Evolutionary conservation across 2,329 filamentous ascomycete species (phyloP), one percentile per base, ranked within the genome.

Genomic region (Orbilia quercus): DNA sequence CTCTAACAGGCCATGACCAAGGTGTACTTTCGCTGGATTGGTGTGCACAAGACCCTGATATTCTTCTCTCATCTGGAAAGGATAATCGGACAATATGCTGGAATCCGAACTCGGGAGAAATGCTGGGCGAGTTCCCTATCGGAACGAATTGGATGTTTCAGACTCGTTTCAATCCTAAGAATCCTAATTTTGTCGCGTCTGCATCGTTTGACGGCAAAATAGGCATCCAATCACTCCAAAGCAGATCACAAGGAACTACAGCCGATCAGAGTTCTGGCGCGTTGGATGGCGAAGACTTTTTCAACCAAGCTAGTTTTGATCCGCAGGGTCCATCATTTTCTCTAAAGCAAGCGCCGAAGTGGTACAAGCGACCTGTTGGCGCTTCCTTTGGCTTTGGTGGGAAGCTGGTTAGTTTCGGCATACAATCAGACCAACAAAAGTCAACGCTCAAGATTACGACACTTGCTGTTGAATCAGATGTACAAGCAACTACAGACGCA

Each of bases 101-200:
- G 95, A 98, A 98, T 81, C 92, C 95, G 0, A 91, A 95, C 79
- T 96, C 90, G 1, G 94, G 94, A 59, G 88, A 95, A 79, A 85
- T 87, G 11, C 90, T 92, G 75, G 95, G 96, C 76, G 94, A 98
- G 81, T 94, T 98, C 79, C 93, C 94, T 2, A 92, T 97, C 78
- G 93, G 96, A 60, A 97, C 94, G n/a, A 99, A 98, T 81, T 99
- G 95, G 94, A 96, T 93, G 4, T 99, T 99, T 84, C 89, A 94
- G 80, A 96, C 95, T 3, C 87, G 90, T 75, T 98, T 96, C 86
- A 93, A 96, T 80, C 95, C 95, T 28, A 89, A 91, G 77, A 96
- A 99, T 81, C 94, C 95, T 9, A 91, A 89, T 79, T 84, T 99
- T 67, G 91, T 94, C 54, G 96, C 96, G 16, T 98, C 95, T 16